Evolutionary conservation across 164 flowering plant genomes (phyloP).

Genomic region (Amborella trichopoda): DNA sequence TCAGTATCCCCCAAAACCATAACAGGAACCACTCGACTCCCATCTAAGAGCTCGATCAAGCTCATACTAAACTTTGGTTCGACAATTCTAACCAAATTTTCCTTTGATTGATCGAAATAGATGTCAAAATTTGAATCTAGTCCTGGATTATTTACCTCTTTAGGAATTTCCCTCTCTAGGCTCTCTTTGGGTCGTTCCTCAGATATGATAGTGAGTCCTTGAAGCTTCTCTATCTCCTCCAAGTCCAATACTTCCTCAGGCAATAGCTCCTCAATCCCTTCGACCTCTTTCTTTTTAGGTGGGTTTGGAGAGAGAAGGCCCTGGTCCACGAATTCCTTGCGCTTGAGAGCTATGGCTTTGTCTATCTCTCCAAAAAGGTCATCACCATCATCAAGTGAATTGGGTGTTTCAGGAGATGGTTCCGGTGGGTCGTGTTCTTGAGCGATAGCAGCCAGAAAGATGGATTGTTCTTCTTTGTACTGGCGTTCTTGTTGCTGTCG

Average conservation of each 20-base stretch:
- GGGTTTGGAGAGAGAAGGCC: conserved; percentile 67
- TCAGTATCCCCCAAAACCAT: conserved; percentile 79
- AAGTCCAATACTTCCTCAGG: conserved; percentile 73
- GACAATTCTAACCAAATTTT: conserved; percentile 46
- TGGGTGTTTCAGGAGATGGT: conserved; percentile 1
- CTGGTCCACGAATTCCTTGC: conserved; percentile 75
- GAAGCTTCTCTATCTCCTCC: conserved; percentile 71
- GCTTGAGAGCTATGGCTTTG: conserved; percentile 59
- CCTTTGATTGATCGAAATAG: conserved; percentile 61
- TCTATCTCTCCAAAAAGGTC: conserved; percentile 83
- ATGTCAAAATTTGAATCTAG: conserved; percentile 50
- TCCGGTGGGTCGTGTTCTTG: conserved; percentile 54
- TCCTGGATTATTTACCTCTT: conserved; percentile 20
- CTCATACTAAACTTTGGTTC: conserved; percentile 84
- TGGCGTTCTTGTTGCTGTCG: conserved; percentile 59
- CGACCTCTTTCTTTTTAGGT: conserved; percentile 16
- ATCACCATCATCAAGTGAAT: conserved; percentile 27
- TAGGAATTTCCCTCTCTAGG: conserved; percentile 9
- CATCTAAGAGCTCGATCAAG: conserved; percentile 91
- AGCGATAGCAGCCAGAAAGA: conserved; percentile 57
- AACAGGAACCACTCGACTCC: conserved; percentile 79
- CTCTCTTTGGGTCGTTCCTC: conserved; percentile 22
- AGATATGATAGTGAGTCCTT: conserved; percentile 32
- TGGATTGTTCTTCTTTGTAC: conserved; percentile 52
- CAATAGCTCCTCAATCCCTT: conserved; percentile 43